These are phyloP conservation scores for Annona squamosa DNA, from an alignment of 164 flowering plant species.

Conservation along the genomic window DNA sequence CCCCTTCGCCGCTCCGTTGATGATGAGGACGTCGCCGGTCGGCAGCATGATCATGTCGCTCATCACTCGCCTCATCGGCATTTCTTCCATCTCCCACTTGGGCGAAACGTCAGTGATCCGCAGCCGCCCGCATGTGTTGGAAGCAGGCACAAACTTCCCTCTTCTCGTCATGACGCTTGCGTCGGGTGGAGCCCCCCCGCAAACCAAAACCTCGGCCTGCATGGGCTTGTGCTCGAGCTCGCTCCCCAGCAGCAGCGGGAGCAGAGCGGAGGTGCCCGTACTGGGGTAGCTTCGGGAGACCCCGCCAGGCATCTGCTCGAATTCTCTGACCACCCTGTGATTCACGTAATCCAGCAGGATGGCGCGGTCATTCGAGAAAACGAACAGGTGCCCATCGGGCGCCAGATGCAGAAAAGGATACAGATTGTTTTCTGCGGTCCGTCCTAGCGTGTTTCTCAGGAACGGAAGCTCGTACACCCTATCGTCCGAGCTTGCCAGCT, in stretches of 20 bases:
- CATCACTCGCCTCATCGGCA: constrained; percentile 44
- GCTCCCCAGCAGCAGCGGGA: constrained; percentile 22
- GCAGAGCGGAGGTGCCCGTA: constrained; percentile 43
- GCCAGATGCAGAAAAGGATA: constrained; percentile 40
- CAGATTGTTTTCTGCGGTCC: constrained; percentile 27
- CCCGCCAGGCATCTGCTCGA: constrained; percentile 39
- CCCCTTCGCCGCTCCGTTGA: constrained; percentile 48
- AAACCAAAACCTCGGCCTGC: constrained; percentile 38
- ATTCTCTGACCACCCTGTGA: constrained; percentile 25
- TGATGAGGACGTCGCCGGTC: constrained; percentile 37
- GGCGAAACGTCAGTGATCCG: constrained; percentile 22
- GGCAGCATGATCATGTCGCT: constrained; percentile 51
- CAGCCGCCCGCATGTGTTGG: constrained; percentile 37
- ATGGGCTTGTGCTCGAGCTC: not conserved
- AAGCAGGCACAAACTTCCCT: constrained; percentile 26
- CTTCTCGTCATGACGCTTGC: constrained; percentile 15
- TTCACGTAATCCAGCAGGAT: constrained; percentile 36
- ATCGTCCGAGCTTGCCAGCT: not conserved
- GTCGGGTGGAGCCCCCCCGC: constrained; percentile 46
- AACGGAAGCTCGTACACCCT: constrained; percentile 22
- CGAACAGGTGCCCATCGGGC: constrained; percentile 42
- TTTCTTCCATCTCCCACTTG: constrained; percentile 41
- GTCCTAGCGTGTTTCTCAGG: constrained; percentile 22
- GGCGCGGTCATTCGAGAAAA: constrained; percentile 41
- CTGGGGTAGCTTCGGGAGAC: constrained; percentile 42